Evolutionary conservation across 441 rosid genomes (phyloP).

Genomic region (Biscutella auriculata): DNA sequence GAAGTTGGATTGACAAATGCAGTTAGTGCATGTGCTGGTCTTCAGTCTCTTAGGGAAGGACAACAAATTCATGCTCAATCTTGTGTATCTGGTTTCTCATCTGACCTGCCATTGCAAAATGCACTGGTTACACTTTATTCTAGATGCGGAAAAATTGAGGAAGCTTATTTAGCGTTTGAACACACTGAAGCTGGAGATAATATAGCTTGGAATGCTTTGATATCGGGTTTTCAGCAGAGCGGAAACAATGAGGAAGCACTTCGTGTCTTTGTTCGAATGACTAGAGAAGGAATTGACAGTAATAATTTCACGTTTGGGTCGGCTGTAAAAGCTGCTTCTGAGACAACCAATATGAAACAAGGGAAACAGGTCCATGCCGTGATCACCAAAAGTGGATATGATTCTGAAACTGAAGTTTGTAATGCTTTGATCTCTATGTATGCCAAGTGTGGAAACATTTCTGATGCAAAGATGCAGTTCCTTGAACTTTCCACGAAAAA

Average conservation of each 20-base stretch:
- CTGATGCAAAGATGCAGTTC: conserved; percentile 44
- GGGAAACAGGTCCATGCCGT: conserved; percentile 70
- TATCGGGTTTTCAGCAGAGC: conserved; percentile 53
- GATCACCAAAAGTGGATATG: conserved; percentile 47
- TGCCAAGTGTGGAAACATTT: conserved; percentile 54
- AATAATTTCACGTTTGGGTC: conserved; percentile 50
- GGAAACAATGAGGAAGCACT: conserved; percentile 49
- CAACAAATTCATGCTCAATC: conserved; percentile 74
- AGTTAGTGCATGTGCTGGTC: conserved; percentile 83
- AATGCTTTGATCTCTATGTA: conserved; percentile 56
- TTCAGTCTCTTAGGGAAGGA: conserved; percentile 58
- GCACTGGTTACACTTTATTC: conserved; percentile 77
- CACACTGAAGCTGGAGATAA: conserved; percentile 54
- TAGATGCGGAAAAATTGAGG: conserved; percentile 58
- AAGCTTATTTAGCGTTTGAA: conserved; percentile 58
- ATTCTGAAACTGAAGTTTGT: conserved; percentile 47
- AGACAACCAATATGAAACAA: conserved; percentile 52
- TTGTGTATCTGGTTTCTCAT: conserved; percentile 52
- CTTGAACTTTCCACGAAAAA: conserved; percentile 37
- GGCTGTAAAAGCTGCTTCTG: conserved; percentile 56
- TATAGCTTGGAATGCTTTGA: conserved; percentile 63
- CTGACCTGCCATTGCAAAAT: conserved; percentile 63
- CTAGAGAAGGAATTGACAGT: conserved; percentile 28
- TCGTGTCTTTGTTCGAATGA: conserved; percentile 41
- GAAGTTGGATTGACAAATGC: conserved; percentile 77